Percentiles rank a stretch among this genome's conserved stretches.
These are phyloP conservation scores for Pisolithus thermaeus DNA, from an alignment of 1,284 basidiomycete genomes.

Conservation along the genomic window DNA sequence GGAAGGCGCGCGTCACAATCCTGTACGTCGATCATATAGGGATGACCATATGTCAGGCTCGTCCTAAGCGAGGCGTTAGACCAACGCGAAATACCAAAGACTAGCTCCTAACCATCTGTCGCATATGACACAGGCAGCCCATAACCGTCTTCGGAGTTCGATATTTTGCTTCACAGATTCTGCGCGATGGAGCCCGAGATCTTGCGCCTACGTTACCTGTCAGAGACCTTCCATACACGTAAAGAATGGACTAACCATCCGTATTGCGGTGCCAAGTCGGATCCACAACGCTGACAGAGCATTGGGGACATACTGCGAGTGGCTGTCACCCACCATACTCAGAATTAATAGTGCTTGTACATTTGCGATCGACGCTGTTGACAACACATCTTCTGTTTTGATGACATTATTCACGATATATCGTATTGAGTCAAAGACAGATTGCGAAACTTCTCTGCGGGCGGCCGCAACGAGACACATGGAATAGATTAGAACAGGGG, in stretches of 20 bases:
- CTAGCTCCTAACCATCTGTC: conserved; percentile 71
- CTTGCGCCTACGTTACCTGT: conserved; percentile 64
- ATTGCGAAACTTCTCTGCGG: conserved; percentile 75
- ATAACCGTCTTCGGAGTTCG: conserved; percentile 79
- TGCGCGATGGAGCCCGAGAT: conserved; percentile 85
- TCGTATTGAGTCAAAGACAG: conserved; percentile 80
- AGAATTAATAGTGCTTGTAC: conserved; percentile 86
- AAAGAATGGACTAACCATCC: conserved; percentile 61
- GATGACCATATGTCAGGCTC: conserved; percentile 76
- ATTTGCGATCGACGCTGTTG: conserved; percentile 80
- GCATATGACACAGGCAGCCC: conserved; percentile 87
- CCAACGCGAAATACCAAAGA: conserved; percentile 2
- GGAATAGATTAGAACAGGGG: conserved; percentile 82
- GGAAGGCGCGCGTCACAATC: conserved; percentile 92
- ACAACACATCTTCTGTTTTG: conserved; percentile 85
- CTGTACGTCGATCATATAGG: conserved; percentile 87
- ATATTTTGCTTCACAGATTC: conserved; percentile 74
- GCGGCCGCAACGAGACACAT: conserved; percentile 91
- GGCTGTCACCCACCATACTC: conserved; percentile 74
- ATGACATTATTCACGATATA: conserved; percentile 83
- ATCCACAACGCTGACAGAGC: conserved; percentile 76
- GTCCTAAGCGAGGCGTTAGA: conserved; percentile 42
- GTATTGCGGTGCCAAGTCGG: conserved; percentile 70
- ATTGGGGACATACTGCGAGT: conserved; percentile 73
- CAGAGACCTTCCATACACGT: conserved; percentile 4